These are phyloP conservation scores for Acmispon strigosus DNA, from an alignment of 306 rosid species.

Conservation along the genomic window DNA sequence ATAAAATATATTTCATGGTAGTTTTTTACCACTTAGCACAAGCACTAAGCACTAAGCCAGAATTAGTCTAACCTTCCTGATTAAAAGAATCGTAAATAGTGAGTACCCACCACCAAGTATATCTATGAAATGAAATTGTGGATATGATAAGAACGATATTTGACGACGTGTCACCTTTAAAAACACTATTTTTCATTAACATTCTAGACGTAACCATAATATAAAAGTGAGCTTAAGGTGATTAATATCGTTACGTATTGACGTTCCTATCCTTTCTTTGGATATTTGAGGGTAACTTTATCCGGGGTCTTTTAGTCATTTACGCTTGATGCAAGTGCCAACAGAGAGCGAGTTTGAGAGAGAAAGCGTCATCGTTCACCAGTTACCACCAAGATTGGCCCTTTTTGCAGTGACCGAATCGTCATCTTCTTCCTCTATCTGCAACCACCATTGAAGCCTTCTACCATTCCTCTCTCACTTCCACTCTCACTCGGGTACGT, in stretches of 20 bases:
- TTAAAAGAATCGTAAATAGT: too few relatives aligned
- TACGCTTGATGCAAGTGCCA: background rate
- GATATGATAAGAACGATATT: background rate
- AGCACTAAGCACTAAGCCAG: too few relatives aligned
- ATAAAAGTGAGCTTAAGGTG: background rate
- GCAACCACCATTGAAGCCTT: background rate
- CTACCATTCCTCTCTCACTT: background rate
- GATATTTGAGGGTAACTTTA: too few relatives aligned
- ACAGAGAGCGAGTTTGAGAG: background rate
- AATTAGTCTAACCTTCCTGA: too few relatives aligned
- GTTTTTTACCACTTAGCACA: too few relatives aligned
- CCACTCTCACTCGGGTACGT: slow-evolving; percentile 10
- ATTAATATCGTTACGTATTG: background rate
- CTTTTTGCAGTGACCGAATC: background rate
- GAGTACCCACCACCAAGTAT: too few relatives aligned
- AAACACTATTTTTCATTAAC: background rate
- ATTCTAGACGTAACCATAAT: background rate
- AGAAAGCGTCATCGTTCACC: background rate
- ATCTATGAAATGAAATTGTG: too few relatives aligned
- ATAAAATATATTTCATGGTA: too few relatives aligned
- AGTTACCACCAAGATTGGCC: background rate
- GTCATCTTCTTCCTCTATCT: background rate
- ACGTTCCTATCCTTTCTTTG: background rate
- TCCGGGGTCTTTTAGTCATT: background rate
- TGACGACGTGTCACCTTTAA: background rate